Evolutionary conservation across 306 rosid species (phyloP), one percentile per base, ranked within the genome.

Genomic region (Canavalia gladiata): DNA sequence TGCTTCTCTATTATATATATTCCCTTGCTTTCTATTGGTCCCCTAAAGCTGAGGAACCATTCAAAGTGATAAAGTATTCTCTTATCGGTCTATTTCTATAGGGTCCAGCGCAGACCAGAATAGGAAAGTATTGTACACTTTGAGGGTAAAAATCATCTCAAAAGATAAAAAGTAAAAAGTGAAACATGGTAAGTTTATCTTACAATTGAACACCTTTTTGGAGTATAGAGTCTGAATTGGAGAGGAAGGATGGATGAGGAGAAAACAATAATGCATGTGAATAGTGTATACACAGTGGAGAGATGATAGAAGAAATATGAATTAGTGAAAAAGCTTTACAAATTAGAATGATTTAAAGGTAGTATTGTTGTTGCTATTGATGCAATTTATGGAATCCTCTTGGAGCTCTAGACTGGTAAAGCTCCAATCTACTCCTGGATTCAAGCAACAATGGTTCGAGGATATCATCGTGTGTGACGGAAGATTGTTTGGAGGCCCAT

Each of bases 401-500:
- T 51, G 95, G 82, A 51, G 90, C 94, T 90, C 97, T 93, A 56
- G 96, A 90, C 87, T 92, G 99, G 54, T 93, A 95, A 62, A 93
- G 94, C 87, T 95, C 99, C 86, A 95, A 82, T 89, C 87, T 87
- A 66, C 90, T 85, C 89, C 82, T 91, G 47, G 98, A 89, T 37
- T 95, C 98, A 6, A 82, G 90, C 78, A 95, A 75, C 89, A 95
- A 84, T 28, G 66, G 12, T 39, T 88, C 93, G 0, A 89, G 64
- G 2, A 73, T 8, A 67, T 90, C 91, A 51, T 90, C 90, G 35
- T 90, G 94, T 1, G 87, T 76, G 86, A 88, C 70, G 76, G 50
- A 79, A 30, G 98, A 81, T 73, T 95, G 99, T 86, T 95, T 95
- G 55, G 93, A 89, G 3, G 98, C 96, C 97, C 98, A 91, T 79